phyloP scores from a whole-genome alignment of 208 protist genomes.

The Wallacemonas rigidus region DNA sequence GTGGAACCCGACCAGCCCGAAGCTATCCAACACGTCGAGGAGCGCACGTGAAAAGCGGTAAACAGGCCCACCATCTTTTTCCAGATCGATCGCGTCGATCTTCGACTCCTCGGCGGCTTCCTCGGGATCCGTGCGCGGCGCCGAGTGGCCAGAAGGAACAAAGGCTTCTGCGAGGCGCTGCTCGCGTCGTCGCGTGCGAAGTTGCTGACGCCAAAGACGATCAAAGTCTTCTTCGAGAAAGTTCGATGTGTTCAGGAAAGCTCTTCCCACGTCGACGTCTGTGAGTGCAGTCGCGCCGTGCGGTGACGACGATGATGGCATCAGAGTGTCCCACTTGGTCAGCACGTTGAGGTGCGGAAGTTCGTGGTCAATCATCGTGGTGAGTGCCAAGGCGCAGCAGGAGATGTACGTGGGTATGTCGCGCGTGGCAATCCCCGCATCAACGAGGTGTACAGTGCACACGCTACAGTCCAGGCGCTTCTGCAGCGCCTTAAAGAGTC shows the following conservation, averaged over 20 bases:
- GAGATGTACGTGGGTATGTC: constrained; percentile 97
- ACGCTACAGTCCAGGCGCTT: constrained; percentile 74
- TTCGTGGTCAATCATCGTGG: constrained; percentile 96
- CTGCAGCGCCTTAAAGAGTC: constrained; percentile 76
- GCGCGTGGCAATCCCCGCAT: constrained; percentile 93
- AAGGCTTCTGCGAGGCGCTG: constrained; percentile 48
- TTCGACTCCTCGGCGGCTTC: constrained; percentile 23
- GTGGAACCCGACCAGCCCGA: constrained; percentile 92
- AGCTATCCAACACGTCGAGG: constrained; percentile 95
- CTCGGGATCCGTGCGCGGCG: constrained; percentile 27
- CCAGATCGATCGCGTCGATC: constrained; percentile 58
- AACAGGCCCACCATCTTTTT: constrained; percentile 59
- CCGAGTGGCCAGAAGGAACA: constrained; percentile 26
- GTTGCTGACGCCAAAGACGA: constrained; percentile 70
- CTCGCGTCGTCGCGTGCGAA: constrained; percentile 46
- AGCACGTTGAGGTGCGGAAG: constrained; percentile 97
- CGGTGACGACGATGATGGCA: not conserved
- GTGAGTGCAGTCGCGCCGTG: constrained; percentile 23
- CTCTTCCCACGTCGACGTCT: constrained; percentile 70
- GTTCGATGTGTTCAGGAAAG: constrained; percentile 51
- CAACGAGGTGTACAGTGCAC: constrained; percentile 94
- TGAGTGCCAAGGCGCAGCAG: constrained; percentile 93
- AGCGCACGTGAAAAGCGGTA: constrained; percentile 85
- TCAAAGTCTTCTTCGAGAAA: constrained; percentile 86
- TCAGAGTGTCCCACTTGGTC: constrained; percentile 95